A percentile compares a stretch with the other conserved stretches of the same genome.
These are phyloP conservation scores for Populus alba DNA, from an alignment of 345 rosid genomes.

Conservation along the genomic window DNA sequence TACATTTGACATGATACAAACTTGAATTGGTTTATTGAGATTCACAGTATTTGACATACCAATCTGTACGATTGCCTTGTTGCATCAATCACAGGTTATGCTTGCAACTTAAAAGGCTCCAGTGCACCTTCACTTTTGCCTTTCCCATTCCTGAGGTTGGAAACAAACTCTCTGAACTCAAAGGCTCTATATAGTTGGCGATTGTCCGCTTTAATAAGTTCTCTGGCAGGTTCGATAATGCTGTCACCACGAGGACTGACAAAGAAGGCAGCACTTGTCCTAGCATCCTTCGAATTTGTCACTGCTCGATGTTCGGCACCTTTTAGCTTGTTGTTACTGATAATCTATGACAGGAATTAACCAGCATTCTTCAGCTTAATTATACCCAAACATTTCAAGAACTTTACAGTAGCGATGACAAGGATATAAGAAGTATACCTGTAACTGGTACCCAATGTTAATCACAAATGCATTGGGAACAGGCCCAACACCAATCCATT, in stretches of 20 bases:
- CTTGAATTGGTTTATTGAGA: background rate
- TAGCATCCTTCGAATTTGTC: constrained; percentile 19
- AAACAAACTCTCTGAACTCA: constrained; percentile 14
- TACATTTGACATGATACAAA: background rate
- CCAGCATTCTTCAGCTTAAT: background rate
- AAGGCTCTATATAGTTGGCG: constrained; percentile 18
- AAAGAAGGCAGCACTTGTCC: constrained; percentile 26
- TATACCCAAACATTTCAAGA: background rate
- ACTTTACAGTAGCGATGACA: too few species aligned
- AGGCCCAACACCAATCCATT: constrained; percentile 33
- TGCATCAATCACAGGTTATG: background rate
- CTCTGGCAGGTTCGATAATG: constrained; percentile 22
- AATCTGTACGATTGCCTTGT: too few species aligned
- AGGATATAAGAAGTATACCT: background rate
- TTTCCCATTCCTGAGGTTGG: background rate
- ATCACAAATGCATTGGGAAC: constrained; percentile 31
- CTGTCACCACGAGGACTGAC: background rate
- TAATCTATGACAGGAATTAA: constrained; percentile 12
- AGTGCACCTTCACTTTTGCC: constrained; percentile 1
- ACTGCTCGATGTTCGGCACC: constrained; percentile 34
- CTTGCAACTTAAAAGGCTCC: constrained; percentile 10
- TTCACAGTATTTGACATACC: background rate
- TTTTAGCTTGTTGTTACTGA: constrained; percentile 30
- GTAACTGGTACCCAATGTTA: constrained; percentile 27
- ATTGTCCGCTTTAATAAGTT: background rate